Percentiles rank a stretch among this genome's conserved stretches.
phyloP scores from a whole-genome alignment of 495 filamentous ascomycete species.

The Aspergillus ellipticus region DNA sequence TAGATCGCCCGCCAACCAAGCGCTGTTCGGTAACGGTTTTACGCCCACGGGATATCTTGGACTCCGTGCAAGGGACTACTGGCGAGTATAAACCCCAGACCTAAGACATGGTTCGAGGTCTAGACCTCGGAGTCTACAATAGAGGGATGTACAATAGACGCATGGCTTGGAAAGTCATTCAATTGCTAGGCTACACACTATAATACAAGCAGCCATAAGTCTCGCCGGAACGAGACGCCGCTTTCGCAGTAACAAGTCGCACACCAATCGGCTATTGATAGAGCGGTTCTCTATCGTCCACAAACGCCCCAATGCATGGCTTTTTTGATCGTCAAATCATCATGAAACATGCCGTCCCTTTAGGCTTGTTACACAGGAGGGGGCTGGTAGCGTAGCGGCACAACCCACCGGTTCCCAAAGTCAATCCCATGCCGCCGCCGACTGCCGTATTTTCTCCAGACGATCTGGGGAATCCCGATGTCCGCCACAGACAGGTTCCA shows the following conservation, averaged over 20 bases:
- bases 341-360: background rate
- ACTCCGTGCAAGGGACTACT: no score
- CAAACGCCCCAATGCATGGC: background rate
- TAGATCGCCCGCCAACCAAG: background rate
- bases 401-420: conserved; percentile 82
- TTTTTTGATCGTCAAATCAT: conserved; percentile 2
- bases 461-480: conserved; percentile 74
- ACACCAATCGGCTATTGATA: no score
- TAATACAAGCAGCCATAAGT: background rate
- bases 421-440: conserved; percentile 74
- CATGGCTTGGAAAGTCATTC: background rate
- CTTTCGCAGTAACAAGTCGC: background rate
- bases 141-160: background rate
- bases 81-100: no score
- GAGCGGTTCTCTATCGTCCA: background rate
- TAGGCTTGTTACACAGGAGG: conserved; percentile 12
- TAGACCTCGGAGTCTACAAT: background rate
- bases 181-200: background rate
- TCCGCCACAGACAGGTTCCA: conserved; percentile 83
- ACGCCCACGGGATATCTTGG: background rate
- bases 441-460: conserved; percentile 84
- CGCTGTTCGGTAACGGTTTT: background rate
- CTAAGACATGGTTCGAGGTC: no score
- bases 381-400: conserved; percentile 43
- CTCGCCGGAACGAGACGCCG: background rate